Percentiles rank a stretch among this genome's conserved stretches.
Evolutionary conservation across 768 basidiomycete genomes (phyloP).

Genomic region (Hericium alpestre): DNA sequence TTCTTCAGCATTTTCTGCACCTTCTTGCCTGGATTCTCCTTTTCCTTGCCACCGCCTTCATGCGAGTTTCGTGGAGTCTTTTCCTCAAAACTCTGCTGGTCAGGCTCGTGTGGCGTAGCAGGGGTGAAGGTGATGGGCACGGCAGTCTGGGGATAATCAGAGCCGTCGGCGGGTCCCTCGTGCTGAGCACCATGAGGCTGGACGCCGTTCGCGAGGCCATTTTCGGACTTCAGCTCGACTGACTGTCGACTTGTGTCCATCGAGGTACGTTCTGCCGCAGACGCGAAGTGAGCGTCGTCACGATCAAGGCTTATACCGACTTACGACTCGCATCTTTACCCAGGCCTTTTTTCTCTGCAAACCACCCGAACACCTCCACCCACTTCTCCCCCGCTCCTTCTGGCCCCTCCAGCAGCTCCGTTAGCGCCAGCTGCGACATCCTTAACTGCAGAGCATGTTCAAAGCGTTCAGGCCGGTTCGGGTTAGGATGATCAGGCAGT

Average conservation of each 20-base stretch:
- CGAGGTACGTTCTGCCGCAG: conserved; percentile 6
- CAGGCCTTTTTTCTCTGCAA: conserved; percentile 49
- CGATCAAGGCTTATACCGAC: not conserved
- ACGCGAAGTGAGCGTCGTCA: not conserved
- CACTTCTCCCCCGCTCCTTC: conserved; percentile 74
- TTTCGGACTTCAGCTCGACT: conserved; percentile 5
- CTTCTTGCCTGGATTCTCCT: conserved; percentile 49
- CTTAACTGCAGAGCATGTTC: conserved; percentile 75
- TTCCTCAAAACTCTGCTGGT: not conserved
- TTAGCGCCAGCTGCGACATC: conserved; percentile 74
- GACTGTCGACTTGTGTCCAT: conserved; percentile 9
- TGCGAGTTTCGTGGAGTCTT: not conserved
- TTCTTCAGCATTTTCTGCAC: conserved; percentile 67
- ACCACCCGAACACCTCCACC: conserved; percentile 80
- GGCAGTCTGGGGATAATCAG: not conserved
- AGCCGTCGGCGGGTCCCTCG: not conserved
- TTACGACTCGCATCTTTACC: conserved; percentile 13
- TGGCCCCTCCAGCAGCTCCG: conserved; percentile 76
- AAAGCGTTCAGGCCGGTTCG: conserved; percentile 51
- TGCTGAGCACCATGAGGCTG: not conserved
- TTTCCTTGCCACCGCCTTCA: conserved; percentile 19
- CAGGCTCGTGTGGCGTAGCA: not conserved
- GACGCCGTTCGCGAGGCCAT: not conserved
- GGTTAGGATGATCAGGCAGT: conserved; percentile 35
- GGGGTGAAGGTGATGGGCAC: not conserved